These are phyloP conservation scores for Medicago arabica DNA, from an alignment of 306 rosid genomes.

Conservation along the genomic window DNA sequence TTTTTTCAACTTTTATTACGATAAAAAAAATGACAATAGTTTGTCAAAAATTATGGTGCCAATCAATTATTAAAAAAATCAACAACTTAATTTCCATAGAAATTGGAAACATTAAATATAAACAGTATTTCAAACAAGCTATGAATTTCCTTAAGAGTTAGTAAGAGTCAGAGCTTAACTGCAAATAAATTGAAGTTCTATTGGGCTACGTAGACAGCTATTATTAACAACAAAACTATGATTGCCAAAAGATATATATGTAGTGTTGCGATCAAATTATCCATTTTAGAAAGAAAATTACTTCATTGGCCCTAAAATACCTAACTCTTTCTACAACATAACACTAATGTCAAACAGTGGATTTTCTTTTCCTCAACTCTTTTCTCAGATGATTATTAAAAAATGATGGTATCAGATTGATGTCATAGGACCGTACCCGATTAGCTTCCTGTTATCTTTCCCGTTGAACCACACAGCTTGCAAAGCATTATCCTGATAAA, in stretches of 20 bases:
- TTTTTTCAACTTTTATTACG: neutral
- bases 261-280: no score
- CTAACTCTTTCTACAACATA: neutral
- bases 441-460: slow-evolving; percentile 38
- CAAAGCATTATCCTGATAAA: slow-evolving; percentile 70
- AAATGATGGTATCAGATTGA: neutral
- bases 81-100: neutral
- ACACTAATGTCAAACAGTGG: neutral
- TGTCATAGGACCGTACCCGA: slow-evolving; percentile 49
- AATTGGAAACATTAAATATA: neutral
- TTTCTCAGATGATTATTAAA: no score
- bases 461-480: slow-evolving; percentile 70
- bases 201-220: neutral
- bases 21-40: neutral
- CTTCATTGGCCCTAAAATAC: neutral
- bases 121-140: neutral
- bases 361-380: neutral
- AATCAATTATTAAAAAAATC: slow-evolving; percentile 10
- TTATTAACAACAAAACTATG: neutral
- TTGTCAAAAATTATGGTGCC: slow-evolving; percentile 5
- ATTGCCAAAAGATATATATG: neutral
- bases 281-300: neutral
- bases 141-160: neutral
- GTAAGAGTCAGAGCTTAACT: neutral
- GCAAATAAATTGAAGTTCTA: neutral